Evolutionary conservation across 306 rosid species (phyloP).

Genomic region (Dalbergia oliveri): DNA sequence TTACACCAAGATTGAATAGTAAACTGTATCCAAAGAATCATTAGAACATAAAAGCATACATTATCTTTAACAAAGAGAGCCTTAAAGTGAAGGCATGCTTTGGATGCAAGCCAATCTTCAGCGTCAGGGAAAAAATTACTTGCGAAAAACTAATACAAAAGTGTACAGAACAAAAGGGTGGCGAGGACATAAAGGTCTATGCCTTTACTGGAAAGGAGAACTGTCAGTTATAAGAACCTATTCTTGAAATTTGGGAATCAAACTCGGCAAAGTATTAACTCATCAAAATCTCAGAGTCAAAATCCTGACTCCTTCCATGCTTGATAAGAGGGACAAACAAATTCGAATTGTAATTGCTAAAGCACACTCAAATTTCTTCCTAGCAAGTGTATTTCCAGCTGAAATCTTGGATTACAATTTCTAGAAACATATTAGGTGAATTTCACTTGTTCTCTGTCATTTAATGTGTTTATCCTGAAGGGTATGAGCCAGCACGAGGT

Average conservation of each 20-base stretch:
- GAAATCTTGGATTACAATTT: conserved; percentile 2
- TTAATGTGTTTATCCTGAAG: background rate
- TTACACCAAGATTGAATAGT: conserved; percentile 11
- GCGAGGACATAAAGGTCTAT: background rate
- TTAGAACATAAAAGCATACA: background rate
- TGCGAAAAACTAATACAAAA: background rate
- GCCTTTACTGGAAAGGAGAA: background rate
- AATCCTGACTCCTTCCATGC: conserved; percentile 7
- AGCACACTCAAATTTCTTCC: background rate
- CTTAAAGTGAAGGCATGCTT: background rate
- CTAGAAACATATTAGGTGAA: background rate
- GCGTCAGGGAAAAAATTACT: background rate
- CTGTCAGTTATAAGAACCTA: background rate
- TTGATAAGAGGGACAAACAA: conserved; percentile 2
- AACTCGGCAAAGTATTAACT: background rate
- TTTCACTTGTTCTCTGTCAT: background rate
- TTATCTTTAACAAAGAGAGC: background rate
- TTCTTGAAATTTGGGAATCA: conserved; percentile 4
- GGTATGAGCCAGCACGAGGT: background rate
- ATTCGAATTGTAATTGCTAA: conserved; percentile 4
- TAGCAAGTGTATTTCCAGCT: background rate
- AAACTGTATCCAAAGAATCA: background rate
- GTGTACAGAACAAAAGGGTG: background rate
- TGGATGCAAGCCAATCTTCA: background rate
- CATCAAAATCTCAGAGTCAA: background rate